These are phyloP conservation scores for Tulasnella sp. DNA, from an alignment of 768 basidiomycete species.

Conservation along the genomic window DNA sequence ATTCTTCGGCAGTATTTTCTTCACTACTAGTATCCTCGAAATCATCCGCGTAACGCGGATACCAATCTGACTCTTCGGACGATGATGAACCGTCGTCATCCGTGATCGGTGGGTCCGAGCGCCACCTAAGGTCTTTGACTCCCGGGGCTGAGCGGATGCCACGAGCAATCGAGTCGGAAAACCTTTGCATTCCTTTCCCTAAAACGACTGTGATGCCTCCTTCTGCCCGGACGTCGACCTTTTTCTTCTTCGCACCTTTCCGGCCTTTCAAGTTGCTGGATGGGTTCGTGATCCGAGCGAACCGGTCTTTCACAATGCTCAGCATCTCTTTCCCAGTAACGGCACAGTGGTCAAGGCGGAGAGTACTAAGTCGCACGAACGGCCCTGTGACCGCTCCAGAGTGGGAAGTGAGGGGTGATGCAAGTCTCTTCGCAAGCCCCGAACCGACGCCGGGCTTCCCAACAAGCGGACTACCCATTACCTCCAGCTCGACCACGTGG, in stretches of 20 bases:
- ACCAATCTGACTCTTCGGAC: background rate
- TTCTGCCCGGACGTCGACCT: background rate
- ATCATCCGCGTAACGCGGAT: background rate
- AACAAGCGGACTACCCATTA: background rate
- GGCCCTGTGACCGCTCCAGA: background rate
- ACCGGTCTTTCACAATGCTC: background rate
- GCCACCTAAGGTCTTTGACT: background rate
- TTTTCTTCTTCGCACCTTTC: background rate
- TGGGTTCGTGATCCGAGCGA: background rate
- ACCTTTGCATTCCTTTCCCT: background rate
- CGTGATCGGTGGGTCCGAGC: background rate
- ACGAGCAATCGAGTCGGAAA: background rate
- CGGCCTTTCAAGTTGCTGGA: background rate
- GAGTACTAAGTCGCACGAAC: background rate
- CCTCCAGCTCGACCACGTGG: background rate
- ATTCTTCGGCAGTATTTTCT: too few species aligned
- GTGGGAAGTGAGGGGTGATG: background rate
- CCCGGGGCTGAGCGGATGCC: background rate
- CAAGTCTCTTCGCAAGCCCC: background rate
- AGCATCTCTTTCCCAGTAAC: background rate
- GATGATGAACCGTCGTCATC: background rate
- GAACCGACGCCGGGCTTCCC: background rate
- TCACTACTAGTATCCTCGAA: too few species aligned
- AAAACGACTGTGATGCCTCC: background rate
- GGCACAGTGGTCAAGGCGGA: background rate